phyloP scores from a whole-genome alignment of 2,329 filamentous ascomycete genomes.

The Helotiales sp. region DNA sequence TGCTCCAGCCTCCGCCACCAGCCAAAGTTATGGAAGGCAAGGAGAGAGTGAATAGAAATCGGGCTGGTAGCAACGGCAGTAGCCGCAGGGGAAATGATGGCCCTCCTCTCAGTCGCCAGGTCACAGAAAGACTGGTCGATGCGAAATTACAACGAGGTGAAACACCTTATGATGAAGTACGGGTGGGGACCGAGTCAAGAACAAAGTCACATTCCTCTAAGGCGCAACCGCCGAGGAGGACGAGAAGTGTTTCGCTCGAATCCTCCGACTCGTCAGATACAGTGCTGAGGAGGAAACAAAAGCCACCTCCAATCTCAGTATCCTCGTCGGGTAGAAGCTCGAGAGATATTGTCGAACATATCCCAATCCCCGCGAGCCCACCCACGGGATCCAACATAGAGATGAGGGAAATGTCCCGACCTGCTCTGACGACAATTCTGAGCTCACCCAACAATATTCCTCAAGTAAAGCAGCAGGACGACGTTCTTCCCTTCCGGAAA shows the following conservation, averaged over 20 bases:
- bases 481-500: constrained; percentile 25
- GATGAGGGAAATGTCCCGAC: constrained; percentile 32
- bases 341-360: constrained; percentile 35
- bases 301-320: constrained; percentile 37
- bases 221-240: constrained; percentile 29
- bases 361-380: constrained; percentile 31
- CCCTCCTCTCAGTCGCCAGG: constrained; percentile 37
- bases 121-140: constrained; percentile 40
- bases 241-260: constrained; percentile 30
- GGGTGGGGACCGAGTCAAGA: constrained; percentile 22
- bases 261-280: constrained; percentile 32
- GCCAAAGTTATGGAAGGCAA: constrained; percentile 92
- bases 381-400: constrained; percentile 18
- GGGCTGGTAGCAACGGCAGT: constrained; percentile 45
- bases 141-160: constrained; percentile 40
- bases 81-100: constrained; percentile 49
- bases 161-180: constrained; percentile 34
- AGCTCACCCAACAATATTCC: constrained; percentile 35
- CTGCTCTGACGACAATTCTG: constrained; percentile 33
- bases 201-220: constrained; percentile 24
- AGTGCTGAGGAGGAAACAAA: constrained; percentile 31
- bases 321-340: constrained; percentile 27
- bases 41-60: constrained; percentile 67
- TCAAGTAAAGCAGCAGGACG: constrained; percentile 18
- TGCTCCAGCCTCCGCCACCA: constrained; percentile 89